Conservation (phyloP, 495 filamentous ascomycete genomes). For the Penicillium atrosanguineum region DNA sequence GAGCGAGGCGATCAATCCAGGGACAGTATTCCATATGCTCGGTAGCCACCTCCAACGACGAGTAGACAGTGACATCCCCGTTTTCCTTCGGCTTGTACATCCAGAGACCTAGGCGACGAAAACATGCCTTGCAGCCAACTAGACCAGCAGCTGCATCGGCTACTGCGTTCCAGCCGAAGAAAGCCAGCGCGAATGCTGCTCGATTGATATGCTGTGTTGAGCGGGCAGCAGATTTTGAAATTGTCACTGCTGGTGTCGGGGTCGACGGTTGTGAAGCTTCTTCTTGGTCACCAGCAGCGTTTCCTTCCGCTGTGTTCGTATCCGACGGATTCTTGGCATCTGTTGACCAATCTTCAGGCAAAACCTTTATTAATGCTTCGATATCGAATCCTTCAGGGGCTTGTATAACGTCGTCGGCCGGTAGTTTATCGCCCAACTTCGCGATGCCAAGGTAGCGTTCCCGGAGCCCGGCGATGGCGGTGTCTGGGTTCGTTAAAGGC, state of each 20-base stretch:
- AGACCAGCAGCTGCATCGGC: conserved; percentile 63
- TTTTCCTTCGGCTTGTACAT: conserved; percentile 70
- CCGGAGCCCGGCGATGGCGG: conserved; percentile 54
- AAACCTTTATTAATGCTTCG: conserved; percentile 25
- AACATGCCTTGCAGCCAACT: conserved; percentile 79
- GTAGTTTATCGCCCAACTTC: conserved; percentile 50
- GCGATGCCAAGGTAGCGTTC: conserved; percentile 58
- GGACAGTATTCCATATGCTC: conserved; percentile 83
- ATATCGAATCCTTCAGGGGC: conserved; percentile 43
- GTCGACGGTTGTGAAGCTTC: background rate
- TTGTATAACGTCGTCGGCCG: conserved; percentile 46
- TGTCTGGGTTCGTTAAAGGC: conserved; percentile 54
- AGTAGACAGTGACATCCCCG: conserved; percentile 56
- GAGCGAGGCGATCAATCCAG: conserved; percentile 64
- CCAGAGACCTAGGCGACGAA: conserved; percentile 89
- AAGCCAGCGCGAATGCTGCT: conserved; percentile 68
- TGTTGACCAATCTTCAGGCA: conserved; percentile 32
- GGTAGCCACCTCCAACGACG: conserved; percentile 58
- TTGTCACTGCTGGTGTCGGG: background rate
- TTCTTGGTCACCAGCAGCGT: conserved; percentile 3
- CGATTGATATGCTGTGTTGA: conserved; percentile 47
- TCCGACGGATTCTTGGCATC: conserved; percentile 17
- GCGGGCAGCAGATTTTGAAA: conserved; percentile 1
- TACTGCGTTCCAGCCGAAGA: conserved; percentile 83
- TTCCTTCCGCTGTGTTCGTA: background rate